phyloP scores from a whole-genome alignment of 768 basidiomycete species.

The Pisolithus tinctorius region DNA sequence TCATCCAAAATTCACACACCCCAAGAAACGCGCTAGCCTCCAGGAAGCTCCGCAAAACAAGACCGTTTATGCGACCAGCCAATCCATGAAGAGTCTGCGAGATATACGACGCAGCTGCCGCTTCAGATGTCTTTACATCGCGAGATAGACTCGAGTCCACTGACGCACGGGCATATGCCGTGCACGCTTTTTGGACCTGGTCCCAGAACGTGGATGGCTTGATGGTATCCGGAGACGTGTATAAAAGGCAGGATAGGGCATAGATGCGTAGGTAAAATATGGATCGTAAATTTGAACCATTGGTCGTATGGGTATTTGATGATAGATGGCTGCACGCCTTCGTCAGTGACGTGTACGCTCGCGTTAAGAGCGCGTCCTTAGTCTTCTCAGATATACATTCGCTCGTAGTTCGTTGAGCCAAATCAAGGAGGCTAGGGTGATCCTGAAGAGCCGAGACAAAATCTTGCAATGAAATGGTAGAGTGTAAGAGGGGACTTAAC shows the following conservation, averaged over 20 bases:
- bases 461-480: constrained; percentile 13
- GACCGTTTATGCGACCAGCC: constrained; percentile 33
- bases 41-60: constrained; percentile 35
- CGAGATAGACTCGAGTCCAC: constrained; percentile 4
- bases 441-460: constrained; percentile 27
- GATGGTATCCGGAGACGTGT: constrained; percentile 41
- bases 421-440: constrained; percentile 38
- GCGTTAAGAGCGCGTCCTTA: constrained; percentile 50
- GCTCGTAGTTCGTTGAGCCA: constrained; percentile 40
- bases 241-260: constrained; percentile 41
- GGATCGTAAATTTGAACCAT: constrained; percentile 9
- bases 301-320: constrained; percentile 12
- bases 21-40: constrained; percentile 47
- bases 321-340: constrained; percentile 27
- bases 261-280: constrained; percentile 36
- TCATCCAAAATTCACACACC: constrained; percentile 70
- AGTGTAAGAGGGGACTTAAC: constrained; percentile 23
- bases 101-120: constrained; percentile 27
- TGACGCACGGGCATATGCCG: constrained; percentile 22
- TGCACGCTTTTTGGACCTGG: constrained; percentile 48
- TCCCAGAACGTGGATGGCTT: constrained; percentile 63
- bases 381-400: constrained; percentile 43
- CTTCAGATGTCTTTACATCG: constrained; percentile 22
- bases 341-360: constrained; percentile 49
- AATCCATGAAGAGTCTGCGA: constrained; percentile 39